Evolutionary conservation across 257 asterid species (phyloP), one percentile per base, ranked within the genome.

Genomic region (Ocimum tenuiflorum): DNA sequence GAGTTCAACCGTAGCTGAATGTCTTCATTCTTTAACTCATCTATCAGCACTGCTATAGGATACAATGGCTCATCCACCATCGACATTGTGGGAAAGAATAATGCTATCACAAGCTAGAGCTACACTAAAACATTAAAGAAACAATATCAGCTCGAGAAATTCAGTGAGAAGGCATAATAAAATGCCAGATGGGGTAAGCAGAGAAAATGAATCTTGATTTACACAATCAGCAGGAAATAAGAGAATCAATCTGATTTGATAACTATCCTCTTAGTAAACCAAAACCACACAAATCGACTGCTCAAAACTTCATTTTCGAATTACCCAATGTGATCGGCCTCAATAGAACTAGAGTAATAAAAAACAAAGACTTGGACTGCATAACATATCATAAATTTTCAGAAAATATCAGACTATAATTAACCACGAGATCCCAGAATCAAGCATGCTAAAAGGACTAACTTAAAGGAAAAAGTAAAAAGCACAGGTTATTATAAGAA

Each of bases 31-130:
- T 91, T 91, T 55, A 91, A 82, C 78, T 91, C 97, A 18, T 91
- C 97, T 71, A 91, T 89, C 17, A 91, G 81, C 41, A 91, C 97
- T 4, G 98, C 98, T 77, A 91, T 91, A 8, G 98, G 98, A 52
- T 91, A 89, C 72, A 91, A 74, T 53, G 97, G 98, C 84, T 87
- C 97, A 2, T 91, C 96, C 75, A 85, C 94, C 92, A 83, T 85
- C 57, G 98, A 69, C 98, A 88, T 91, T 64, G 72, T 61, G 72
- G 49, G 59, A 27, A 1, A 4, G 53, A 58, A 24, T 19, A 52
- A 17, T 38, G 19, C 36, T 53, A 12, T 3, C n/a, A 38, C 9
- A 61, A 39, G 41, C 67, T 65, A 56, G 41, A 51, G 15, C 65
- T 63, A 18, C 66, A 54, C 8, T 23, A 52, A n/a, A 69, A 53